phyloP scores from a whole-genome alignment of 2,329 filamentous ascomycete genomes.

The Cercospora sp. region DNA sequence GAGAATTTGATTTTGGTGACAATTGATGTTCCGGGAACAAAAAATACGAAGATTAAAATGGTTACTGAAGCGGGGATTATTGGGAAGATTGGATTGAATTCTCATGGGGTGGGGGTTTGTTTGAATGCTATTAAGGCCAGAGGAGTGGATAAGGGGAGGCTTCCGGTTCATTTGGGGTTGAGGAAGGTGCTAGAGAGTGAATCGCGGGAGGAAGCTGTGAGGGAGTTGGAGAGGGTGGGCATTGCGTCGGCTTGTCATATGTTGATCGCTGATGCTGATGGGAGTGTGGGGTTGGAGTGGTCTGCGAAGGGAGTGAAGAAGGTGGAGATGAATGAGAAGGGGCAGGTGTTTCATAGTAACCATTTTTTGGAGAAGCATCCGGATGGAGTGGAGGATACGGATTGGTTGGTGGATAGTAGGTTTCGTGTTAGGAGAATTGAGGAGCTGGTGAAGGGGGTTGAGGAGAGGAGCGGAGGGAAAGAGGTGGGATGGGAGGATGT shows the following conservation, averaged over 20 bases:
- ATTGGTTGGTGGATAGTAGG: constrained; percentile 47
- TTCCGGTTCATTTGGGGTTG: constrained; percentile 63
- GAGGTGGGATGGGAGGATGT: constrained; percentile 19
- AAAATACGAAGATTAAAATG: constrained; percentile 50
- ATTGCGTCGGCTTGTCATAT: constrained; percentile 58
- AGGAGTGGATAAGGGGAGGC: constrained; percentile 52
- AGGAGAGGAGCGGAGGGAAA: background rate
- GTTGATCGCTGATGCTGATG: constrained; percentile 51
- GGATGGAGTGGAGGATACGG: constrained; percentile 41
- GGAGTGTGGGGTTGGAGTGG: constrained; percentile 55
- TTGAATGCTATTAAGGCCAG: constrained; percentile 63
- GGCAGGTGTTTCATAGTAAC: constrained; percentile 47
- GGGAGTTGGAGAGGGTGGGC: constrained; percentile 47
- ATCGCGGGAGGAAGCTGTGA: constrained; percentile 50
- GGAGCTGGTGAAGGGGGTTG: constrained; percentile 30
- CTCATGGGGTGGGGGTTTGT: constrained; percentile 58
- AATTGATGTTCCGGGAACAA: constrained; percentile 41
- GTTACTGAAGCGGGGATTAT: constrained; percentile 63
- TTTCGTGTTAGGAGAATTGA: constrained; percentile 43
- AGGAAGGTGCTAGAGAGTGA: constrained; percentile 55
- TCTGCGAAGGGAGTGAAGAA: constrained; percentile 37
- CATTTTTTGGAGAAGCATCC: constrained; percentile 45
- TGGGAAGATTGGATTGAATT: constrained; percentile 66
- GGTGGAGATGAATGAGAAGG: constrained; percentile 37
- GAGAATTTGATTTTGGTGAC: constrained; percentile 52